Base-by-base conservation (phyloP, 495 filamentous ascomycete species). In the Penicillium pulvis region DNA sequence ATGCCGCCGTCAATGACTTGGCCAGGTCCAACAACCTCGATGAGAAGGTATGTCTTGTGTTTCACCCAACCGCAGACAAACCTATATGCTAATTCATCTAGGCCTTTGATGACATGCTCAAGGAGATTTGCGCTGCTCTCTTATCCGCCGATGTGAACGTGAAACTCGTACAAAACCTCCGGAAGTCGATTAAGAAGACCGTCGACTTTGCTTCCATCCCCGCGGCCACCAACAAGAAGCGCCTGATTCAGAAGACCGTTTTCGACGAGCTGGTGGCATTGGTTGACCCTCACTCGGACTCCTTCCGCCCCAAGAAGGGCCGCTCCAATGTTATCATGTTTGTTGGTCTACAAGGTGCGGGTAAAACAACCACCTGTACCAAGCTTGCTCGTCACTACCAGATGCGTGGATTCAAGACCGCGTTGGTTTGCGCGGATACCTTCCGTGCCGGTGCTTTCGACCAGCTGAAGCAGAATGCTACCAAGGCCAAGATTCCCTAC, bases 281-380 rank as follows among this genome's bases (percentile, higher is more conserved):
- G 47, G 94, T 99, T 51, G 91, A 99, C 67, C 94, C 94, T 17
- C 94, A 97, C 76, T 91, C 90, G 60, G 92, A 96, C 57, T 87
- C 93, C 0, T 99, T 96, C 82, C 92, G 94, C 63, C 94, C 95
- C 23, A 96, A 94, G 79, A 99, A 99, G 74, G 91, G 91, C 56
- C 94, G 93, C 64, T 78, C 88, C 46, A 98, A 97, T 73, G 90
- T 98, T 63, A 97, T 99, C 70, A 99, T 99, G 94, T 97, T 99
- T 64, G 95, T 99, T 56, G 94, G 94, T 70, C 79, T 99, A 44
- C 94, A 99, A 70, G 94, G 94, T 77, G 88, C 93, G 14, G 94
- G 94, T 69, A 99, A 99, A 72, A 99, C 94, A 9, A 99, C 94
- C 1, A 93, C 93, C 1, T 99, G 94, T 81, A 99, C 94, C 30